Evolutionary conservation across 106 monocot genomes (phyloP).

Genomic region (Gastrodia elata): DNA sequence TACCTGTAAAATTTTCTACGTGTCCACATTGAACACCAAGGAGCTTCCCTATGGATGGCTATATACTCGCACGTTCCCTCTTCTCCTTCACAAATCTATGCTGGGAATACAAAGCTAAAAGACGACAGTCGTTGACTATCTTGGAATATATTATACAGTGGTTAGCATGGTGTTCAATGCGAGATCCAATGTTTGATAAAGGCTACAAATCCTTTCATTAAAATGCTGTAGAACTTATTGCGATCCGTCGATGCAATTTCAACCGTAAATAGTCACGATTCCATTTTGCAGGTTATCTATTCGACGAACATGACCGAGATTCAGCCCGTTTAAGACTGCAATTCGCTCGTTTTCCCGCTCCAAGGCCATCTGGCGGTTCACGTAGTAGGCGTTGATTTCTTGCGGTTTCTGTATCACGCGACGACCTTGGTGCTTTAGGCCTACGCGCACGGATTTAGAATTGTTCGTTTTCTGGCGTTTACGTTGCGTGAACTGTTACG

Average conservation of each 20-base stretch:
- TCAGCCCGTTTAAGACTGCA: slow-evolving; percentile 40
- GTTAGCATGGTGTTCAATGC: neutral
- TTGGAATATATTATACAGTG: neutral
- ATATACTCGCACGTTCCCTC: neutral
- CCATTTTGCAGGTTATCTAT: slow-evolving; percentile 56
- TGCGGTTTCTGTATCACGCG: slow-evolving; percentile 4
- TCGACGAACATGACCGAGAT: slow-evolving; percentile 43
- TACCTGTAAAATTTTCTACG: neutral
- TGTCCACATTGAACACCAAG: too few species aligned
- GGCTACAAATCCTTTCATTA: neutral
- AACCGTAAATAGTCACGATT: slow-evolving; percentile 6
- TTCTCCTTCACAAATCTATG: neutral
- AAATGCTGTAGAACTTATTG: neutral
- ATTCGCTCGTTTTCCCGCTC: slow-evolving; percentile 40
- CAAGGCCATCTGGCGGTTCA: slow-evolving; percentile 30
- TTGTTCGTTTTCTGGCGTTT: neutral
- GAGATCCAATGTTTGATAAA: neutral
- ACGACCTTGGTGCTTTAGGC: neutral
- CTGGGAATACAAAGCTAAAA: neutral
- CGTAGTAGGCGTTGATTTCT: slow-evolving; percentile 25
- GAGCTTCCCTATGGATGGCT: neutral
- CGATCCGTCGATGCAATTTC: neutral
- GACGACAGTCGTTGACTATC: neutral
- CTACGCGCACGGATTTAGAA: neutral
- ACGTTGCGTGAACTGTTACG: slow-evolving; percentile 4